Conservation (phyloP, 2,329 filamentous ascomycete species). For the Aspergillus costaricaensis region DNA sequence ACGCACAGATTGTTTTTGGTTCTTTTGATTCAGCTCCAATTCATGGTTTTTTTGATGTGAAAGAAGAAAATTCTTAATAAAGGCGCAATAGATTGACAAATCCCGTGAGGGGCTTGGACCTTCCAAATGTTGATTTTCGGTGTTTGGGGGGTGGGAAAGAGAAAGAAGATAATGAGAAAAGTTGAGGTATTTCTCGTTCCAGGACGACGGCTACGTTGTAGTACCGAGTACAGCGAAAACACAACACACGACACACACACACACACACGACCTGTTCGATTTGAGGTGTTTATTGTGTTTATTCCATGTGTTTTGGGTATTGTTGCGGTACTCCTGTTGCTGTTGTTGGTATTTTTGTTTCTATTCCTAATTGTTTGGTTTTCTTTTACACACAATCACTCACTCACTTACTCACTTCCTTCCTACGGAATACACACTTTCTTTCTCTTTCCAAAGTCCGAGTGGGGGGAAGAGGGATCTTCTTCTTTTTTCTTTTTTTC, state of each 20-base stretch:
- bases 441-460: not conserved
- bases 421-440: not conserved
- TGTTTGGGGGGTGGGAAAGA: too few relatives aligned
- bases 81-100: too few relatives aligned
- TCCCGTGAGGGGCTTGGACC: too few relatives aligned
- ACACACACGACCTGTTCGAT: not conserved
- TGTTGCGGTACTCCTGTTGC: not conserved
- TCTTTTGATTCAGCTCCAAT: too few relatives aligned
- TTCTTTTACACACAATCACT: not conserved
- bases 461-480: not conserved
- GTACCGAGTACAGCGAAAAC: slow-evolving; percentile 16
- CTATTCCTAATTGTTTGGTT: not conserved
- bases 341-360: not conserved
- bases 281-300: not conserved
- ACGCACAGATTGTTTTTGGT: slow-evolving; percentile 3
- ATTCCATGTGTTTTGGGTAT: too few relatives aligned
- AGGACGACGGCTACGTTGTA: slow-evolving; percentile 26
- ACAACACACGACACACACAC: not conserved
- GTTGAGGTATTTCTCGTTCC: slow-evolving; percentile 23
- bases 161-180: slow-evolving; percentile 5
- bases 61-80: too few relatives aligned
- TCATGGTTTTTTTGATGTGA: too few relatives aligned
- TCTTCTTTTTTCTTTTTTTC: slow-evolving; percentile 1
- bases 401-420: too few relatives aligned
- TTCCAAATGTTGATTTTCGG: too few relatives aligned